Percentiles rank a stretch among this genome's conserved stretches.
Evolutionary conservation across 495 filamentous ascomycete genomes (phyloP).

Genomic region (Penicillium mononematosum): DNA sequence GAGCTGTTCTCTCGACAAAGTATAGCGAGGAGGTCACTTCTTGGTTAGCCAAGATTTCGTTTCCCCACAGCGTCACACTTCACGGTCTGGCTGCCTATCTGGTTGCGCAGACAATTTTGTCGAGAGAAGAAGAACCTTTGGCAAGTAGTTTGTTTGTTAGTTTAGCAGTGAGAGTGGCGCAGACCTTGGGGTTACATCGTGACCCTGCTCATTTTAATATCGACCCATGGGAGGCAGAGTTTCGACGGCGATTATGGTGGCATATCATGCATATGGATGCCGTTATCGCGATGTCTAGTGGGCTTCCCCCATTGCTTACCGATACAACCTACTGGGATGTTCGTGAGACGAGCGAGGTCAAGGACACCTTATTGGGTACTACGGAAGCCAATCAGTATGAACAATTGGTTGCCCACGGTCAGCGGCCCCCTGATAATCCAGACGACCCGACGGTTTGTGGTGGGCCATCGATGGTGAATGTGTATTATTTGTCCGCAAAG

Average conservation of each 20-base stretch:
- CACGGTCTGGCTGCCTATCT: constrained; percentile 48
- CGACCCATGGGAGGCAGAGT: constrained; percentile 63
- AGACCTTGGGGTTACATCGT: constrained; percentile 70
- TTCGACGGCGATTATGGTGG: constrained; percentile 71
- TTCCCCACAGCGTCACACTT: constrained; percentile 45
- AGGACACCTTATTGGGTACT: constrained; percentile 44
- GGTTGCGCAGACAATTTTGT: constrained; percentile 46
- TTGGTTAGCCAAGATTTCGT: constrained; percentile 46
- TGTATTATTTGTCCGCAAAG: constrained; percentile 45
- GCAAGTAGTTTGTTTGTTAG: constrained; percentile 53
- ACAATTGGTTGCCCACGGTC: constrained; percentile 27
- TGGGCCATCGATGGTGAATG: constrained; percentile 49
- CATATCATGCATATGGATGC: constrained; percentile 67
- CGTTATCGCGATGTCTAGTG: constrained; percentile 49
- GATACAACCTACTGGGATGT: constrained; percentile 52
- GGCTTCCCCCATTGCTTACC: constrained; percentile 43
- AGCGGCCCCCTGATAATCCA: constrained; percentile 41
- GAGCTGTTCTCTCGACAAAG: constrained; percentile 37
- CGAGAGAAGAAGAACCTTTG: constrained; percentile 49
- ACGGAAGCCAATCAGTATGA: constrained; percentile 38
- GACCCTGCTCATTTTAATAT: constrained; percentile 66
- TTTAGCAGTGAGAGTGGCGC: constrained; percentile 60
- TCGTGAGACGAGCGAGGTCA: constrained; percentile 44
- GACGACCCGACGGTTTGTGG: constrained; percentile 47
- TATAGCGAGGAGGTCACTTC: constrained; percentile 43